phyloP scores from a whole-genome alignment of 441 rosid genomes.

The Bruguiera hainesii region DNA sequence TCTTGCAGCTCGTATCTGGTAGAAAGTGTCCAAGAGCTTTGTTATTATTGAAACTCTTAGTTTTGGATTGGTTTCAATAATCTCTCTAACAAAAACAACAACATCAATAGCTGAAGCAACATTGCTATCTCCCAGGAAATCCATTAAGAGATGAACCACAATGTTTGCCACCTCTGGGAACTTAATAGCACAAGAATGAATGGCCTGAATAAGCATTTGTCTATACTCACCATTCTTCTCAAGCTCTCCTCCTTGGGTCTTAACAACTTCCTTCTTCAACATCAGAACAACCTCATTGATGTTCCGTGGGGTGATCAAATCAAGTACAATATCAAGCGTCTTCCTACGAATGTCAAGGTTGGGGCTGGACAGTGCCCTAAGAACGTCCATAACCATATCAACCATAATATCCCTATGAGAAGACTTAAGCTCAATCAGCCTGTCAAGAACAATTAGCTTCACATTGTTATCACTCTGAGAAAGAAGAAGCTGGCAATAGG shows the following conservation, averaged over 20 bases:
- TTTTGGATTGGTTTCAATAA: conserved; percentile 78
- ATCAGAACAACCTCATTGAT: conserved; percentile 72
- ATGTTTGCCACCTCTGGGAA: conserved; percentile 96
- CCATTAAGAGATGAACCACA: conserved; percentile 91
- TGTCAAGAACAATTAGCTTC: conserved; percentile 88
- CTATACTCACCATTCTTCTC: conserved; percentile 93
- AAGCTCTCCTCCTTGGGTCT: conserved; percentile 86
- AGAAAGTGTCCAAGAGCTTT: conserved; percentile 77
- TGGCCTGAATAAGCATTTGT: conserved; percentile 96
- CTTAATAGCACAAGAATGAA: conserved; percentile 86
- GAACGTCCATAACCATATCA: conserved; percentile 88
- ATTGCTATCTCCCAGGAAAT: conserved; percentile 85
- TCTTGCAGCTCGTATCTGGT: conserved; percentile 85
- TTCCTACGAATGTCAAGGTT: conserved; percentile 81
- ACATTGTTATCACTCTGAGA: conserved; percentile 95
- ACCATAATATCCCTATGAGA: conserved; percentile 85
- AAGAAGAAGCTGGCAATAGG: conserved; percentile 81
- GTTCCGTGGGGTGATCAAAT: conserved; percentile 71
- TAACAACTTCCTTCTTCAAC: conserved; percentile 92
- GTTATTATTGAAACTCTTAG: conserved; percentile 82
- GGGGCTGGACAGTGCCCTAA: conserved; percentile 85
- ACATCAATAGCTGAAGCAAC: conserved; percentile 91
- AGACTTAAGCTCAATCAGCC: conserved; percentile 71
- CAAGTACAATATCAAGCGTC: conserved; percentile 81
- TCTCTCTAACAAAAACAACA: conserved; percentile 77